A percentile compares a stretch with the other conserved stretches of the same genome.
phyloP scores from a whole-genome alignment of 495 filamentous ascomycete genomes.

The Daldinia vernicosa region DNA sequence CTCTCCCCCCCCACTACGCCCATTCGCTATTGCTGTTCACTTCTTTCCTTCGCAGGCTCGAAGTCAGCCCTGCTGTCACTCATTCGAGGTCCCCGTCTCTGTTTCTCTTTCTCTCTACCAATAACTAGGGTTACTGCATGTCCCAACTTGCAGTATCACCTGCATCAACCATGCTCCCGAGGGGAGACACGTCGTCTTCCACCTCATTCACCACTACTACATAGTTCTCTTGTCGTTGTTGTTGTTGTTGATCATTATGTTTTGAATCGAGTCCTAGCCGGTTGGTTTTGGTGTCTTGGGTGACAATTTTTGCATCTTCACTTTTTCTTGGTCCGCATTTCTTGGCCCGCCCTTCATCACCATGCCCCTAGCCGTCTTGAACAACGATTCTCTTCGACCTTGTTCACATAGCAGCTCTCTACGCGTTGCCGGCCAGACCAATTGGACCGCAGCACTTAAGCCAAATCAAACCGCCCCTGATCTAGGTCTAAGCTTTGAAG shows the following conservation, averaged over 20 bases:
- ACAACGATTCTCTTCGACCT: slow-evolving; percentile 41
- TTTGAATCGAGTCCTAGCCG: slow-evolving; percentile 41
- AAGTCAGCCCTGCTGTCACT: slow-evolving; percentile 13
- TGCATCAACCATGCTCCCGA: slow-evolving; percentile 42
- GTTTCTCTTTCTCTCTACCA: slow-evolving; percentile 43
- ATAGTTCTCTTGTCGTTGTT: slow-evolving; percentile 42
- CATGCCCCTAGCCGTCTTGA: slow-evolving; percentile 45
- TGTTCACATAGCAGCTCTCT: slow-evolving; percentile 47
- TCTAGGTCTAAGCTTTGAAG: slow-evolving; percentile 42
- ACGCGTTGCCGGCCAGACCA: slow-evolving; percentile 47
- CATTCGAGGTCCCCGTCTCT: slow-evolving; percentile 10
- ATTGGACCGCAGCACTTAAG: slow-evolving; percentile 46
- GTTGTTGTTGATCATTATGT: slow-evolving; percentile 48
- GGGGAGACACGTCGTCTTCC: slow-evolving; percentile 38
- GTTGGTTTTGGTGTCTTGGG: slow-evolving; percentile 47
- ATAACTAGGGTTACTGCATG: slow-evolving; percentile 33
- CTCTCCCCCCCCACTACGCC: slow-evolving; percentile 2
- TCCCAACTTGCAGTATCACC: slow-evolving; percentile 37
- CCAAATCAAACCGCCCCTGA: slow-evolving; percentile 45
- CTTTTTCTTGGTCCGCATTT: slow-evolving; percentile 31
- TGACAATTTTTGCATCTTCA: slow-evolving; percentile 49
- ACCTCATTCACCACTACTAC: slow-evolving; percentile 33
- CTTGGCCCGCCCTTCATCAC: slow-evolving; percentile 50
- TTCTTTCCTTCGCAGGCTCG: slow-evolving; percentile 34
- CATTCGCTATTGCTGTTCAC: slow-evolving; percentile 8